Percentiles rank a stretch among this genome's conserved stretches.
Conservation (phyloP, 345 rosid species). For the Eucalyptus regnans region DNA sequence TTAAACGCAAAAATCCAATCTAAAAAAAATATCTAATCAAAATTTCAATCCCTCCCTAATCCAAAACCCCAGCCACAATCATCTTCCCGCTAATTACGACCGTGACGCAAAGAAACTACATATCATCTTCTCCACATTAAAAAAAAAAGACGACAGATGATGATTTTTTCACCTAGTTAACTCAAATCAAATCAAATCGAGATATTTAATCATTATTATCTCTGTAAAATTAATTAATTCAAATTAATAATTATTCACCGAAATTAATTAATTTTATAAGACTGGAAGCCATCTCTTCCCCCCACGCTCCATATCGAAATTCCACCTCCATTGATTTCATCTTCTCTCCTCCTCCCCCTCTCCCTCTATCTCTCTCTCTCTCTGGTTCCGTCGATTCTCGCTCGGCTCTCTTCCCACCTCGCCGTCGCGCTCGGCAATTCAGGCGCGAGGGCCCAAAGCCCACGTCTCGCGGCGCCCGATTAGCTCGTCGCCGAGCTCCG, state of each 20-base stretch:
- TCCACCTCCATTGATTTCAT: background rate
- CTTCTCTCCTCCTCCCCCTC: background rate
- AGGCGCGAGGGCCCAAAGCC: background rate
- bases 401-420: background rate
- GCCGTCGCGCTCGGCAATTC: background rate
- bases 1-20: background rate
- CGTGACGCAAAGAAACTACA: background rate
- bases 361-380: background rate
- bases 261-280: background rate
- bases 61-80: background rate
- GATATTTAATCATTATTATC: background rate
- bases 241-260: background rate
- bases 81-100: background rate
- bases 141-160: background rate
- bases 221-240: too few relatives aligned
- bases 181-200: background rate
- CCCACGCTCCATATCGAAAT: background rate
- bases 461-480: background rate
- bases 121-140: background rate
- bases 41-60: background rate
- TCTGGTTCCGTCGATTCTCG: background rate
- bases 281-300: background rate
- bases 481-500: background rate
- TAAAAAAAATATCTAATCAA: background rate
- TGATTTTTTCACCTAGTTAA: background rate